Evolutionary conservation across 495 filamentous ascomycete genomes (phyloP).

Genomic region (Aspergillus ostianus): DNA sequence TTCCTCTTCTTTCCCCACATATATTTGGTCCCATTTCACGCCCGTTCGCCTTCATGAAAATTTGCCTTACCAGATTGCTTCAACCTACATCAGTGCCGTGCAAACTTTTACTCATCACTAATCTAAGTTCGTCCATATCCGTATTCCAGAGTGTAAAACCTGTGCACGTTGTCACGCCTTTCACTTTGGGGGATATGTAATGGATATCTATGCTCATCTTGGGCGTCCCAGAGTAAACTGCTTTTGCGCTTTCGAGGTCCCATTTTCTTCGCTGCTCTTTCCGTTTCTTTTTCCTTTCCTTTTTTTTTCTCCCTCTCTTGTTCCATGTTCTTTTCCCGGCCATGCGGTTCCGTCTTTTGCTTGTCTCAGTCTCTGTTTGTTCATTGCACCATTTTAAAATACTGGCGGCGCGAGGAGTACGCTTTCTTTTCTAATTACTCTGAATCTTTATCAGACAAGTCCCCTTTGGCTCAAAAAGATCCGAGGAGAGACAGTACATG

Average conservation of each 20-base stretch:
- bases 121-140: not conserved
- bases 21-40: not conserved
- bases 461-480: not conserved
- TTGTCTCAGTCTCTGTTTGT: not conserved
- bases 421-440: slow-evolving; percentile 15
- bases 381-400: slow-evolving; percentile 15
- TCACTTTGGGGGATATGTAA: not conserved
- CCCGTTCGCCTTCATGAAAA: not conserved
- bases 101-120: not conserved
- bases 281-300: not conserved
- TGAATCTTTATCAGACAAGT: not conserved
- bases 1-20: not conserved
- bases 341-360: not conserved
- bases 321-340: not conserved
- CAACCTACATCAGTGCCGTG: not conserved
- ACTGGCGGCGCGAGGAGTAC: slow-evolving; percentile 25
- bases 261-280: not conserved
- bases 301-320: not conserved
- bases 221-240: not conserved
- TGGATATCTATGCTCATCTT: not conserved
- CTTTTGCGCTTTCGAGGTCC: not conserved
- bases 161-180: not conserved
- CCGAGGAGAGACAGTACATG: slow-evolving; percentile 3
- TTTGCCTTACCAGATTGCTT: not conserved
- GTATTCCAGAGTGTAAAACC: not conserved